phyloP scores from a whole-genome alignment of 306 rosid species.

The Castanopsis chinensis region DNA sequence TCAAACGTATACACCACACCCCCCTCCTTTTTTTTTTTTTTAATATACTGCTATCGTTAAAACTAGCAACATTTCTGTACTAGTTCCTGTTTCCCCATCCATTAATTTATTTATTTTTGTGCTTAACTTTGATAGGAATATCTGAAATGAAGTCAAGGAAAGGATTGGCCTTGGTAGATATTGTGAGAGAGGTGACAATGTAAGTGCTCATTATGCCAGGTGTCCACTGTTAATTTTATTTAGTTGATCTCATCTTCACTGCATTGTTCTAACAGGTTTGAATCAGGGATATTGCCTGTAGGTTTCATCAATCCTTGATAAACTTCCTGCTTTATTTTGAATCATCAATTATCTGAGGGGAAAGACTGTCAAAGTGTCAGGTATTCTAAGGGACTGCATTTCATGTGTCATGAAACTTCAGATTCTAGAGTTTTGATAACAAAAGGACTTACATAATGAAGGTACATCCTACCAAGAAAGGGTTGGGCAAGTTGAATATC shows the following conservation, averaged over 20 bases:
- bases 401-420: too few relatives aligned
- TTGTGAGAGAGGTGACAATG: conserved; percentile 96
- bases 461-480: too few relatives aligned
- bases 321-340: too few relatives aligned
- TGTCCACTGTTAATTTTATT: conserved; percentile 4
- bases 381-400: too few relatives aligned
- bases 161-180: conserved; percentile 93
- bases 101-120: conserved; percentile 4
- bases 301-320: too few relatives aligned
- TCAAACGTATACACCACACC: conserved; percentile 40
- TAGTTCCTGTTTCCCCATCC: conserved; percentile 16
- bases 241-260: conserved; percentile 5
- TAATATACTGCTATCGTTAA: neutral
- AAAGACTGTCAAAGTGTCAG: too few relatives aligned
- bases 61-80: neutral
- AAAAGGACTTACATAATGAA: too few relatives aligned
- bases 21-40: conserved; percentile 13
- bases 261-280: conserved; percentile 40
- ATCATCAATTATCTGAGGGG: too few relatives aligned
- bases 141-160: conserved; percentile 68
- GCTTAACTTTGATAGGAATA: conserved; percentile 48
- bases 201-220: conserved; percentile 40
- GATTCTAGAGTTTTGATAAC: too few relatives aligned
- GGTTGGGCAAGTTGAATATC: too few relatives aligned
- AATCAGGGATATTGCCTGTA: too few relatives aligned